phyloP scores from a whole-genome alignment of 2,329 filamentous ascomycete genomes.

The Colletotrichum tamarilloi region DNA sequence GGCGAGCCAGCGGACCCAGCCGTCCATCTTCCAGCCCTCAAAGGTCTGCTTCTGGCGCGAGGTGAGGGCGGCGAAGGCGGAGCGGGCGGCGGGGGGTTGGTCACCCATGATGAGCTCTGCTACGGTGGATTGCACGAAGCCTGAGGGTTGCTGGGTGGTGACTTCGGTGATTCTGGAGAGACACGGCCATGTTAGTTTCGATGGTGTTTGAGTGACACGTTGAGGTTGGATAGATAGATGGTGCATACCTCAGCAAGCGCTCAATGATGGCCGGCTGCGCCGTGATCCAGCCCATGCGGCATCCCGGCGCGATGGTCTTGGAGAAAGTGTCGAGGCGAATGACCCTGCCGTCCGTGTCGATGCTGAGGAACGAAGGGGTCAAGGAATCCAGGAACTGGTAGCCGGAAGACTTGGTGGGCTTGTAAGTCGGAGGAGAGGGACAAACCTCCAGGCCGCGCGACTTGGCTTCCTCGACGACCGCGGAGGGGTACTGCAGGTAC shows the following conservation, averaged over 20 bases:
- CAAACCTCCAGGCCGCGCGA: constrained; percentile 50
- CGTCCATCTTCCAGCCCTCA: constrained; percentile 79
- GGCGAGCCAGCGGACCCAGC: constrained; percentile 92
- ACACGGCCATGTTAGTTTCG: neutral
- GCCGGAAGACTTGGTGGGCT: constrained; percentile 62
- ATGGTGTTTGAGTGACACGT: neutral
- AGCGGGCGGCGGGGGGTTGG: constrained; percentile 61
- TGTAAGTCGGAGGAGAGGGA: constrained; percentile 41
- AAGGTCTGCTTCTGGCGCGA: constrained; percentile 60
- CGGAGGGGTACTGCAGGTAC: constrained; percentile 90
- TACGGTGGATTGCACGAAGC: constrained; percentile 88
- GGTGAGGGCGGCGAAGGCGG: constrained; percentile 54
- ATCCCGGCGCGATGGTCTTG: constrained; percentile 91
- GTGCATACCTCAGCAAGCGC: constrained; percentile 61
- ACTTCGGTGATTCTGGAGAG: constrained; percentile 76
- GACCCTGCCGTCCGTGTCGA: constrained; percentile 89
- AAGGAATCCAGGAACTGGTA: constrained; percentile 86
- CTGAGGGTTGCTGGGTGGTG: constrained; percentile 85
- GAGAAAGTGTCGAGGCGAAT: constrained; percentile 93
- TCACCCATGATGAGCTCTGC: constrained; percentile 81
- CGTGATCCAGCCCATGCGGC: constrained; percentile 90
- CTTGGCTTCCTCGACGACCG: constrained; percentile 63
- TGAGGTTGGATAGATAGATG: neutral
- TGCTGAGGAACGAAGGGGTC: constrained; percentile 81
- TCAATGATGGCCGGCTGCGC: constrained; percentile 83